These are phyloP conservation scores for Takashimella tepidaria DNA, from an alignment of 1,284 basidiomycete species.

Conservation along the genomic window DNA sequence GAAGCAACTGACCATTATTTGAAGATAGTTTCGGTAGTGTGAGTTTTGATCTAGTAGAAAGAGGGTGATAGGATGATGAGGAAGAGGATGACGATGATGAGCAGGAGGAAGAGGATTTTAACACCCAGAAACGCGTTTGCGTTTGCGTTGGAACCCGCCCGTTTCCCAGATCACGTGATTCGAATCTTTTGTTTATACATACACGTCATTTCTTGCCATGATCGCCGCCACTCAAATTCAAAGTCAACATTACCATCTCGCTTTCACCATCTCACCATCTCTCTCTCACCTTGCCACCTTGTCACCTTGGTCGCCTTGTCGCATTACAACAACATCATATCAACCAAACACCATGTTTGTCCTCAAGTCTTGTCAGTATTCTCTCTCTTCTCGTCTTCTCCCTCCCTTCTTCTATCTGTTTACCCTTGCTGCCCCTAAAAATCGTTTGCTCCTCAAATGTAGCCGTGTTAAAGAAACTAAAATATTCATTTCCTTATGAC, in stretches of 20 bases:
- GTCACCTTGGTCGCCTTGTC: slow-evolving; percentile 4
- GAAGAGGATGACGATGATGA: neutral
- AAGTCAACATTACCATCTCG: neutral
- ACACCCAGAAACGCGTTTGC: too few species aligned
- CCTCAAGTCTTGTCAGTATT: slow-evolving; percentile 70
- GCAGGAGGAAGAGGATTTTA: too few species aligned
- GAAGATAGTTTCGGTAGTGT: too few species aligned
- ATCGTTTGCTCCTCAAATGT: too few species aligned
- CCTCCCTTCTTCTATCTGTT: slow-evolving; percentile 5
- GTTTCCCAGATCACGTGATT: neutral
- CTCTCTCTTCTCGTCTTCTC: slow-evolving; percentile 4
- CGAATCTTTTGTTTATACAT: neutral
- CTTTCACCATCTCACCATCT: too few species aligned
- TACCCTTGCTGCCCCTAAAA: slow-evolving; percentile 8
- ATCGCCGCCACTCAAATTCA: neutral
- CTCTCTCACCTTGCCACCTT: neutral
- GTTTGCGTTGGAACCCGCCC: neutral
- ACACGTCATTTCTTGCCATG: neutral
- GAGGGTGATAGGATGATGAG: neutral
- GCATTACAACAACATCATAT: slow-evolving; percentile 19
- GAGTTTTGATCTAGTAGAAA: too few species aligned
- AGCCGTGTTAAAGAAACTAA: too few species aligned
- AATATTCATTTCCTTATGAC: too few species aligned
- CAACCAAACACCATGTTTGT: slow-evolving; percentile 56
- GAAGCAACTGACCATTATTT: too few species aligned